A percentile compares a stretch with the other conserved stretches of the same genome.
phyloP scores from a whole-genome alignment of 1,284 basidiomycete genomes.

The Phaffia rhodozyma region DNA sequence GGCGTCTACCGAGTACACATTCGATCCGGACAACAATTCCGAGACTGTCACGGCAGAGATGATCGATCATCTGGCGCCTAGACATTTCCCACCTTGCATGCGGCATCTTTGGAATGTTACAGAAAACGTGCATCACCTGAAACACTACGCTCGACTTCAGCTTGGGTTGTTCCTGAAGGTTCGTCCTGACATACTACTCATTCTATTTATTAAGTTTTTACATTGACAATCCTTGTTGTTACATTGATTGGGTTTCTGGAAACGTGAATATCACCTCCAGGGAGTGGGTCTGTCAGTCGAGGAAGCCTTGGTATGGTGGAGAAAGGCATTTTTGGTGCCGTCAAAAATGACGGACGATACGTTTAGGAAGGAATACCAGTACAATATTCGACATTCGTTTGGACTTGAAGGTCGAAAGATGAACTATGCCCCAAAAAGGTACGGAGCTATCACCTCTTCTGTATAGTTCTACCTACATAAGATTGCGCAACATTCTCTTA shows the following conservation, averaged over 20 bases:
- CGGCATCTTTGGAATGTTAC: conserved; percentile 73
- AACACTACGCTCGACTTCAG: conserved; percentile 83
- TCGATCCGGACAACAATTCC: conserved; percentile 37
- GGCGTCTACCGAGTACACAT: conserved; percentile 56
- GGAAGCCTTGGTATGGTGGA: conserved; percentile 90
- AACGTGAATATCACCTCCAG: conserved; percentile 37
- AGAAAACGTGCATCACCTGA: conserved; percentile 69
- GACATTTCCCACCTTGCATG: conserved; percentile 96
- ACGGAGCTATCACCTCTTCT: conserved; percentile 21
- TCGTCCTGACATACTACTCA: conserved; percentile 17
- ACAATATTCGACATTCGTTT: conserved; percentile 93
- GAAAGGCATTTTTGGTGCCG: conserved; percentile 59
- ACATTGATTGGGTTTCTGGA: too few species aligned
- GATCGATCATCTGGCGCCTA: conserved; percentile 74
- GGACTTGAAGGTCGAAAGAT: conserved; percentile 88
- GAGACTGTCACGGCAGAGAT: conserved; percentile 76
- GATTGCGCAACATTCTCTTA: conserved; percentile 26
- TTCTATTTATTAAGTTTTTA: too few species aligned
- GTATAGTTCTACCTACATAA: neutral
- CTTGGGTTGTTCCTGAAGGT: conserved; percentile 95
- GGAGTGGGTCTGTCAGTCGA: conserved; percentile 87
- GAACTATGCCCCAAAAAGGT: conserved; percentile 91
- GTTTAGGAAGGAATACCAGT: conserved; percentile 96
- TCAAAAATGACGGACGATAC: conserved; percentile 70
- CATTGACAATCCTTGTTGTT: too few species aligned